Evolutionary conservation across 768 basidiomycete genomes (phyloP).

Genomic region (Postia placenta): DNA sequence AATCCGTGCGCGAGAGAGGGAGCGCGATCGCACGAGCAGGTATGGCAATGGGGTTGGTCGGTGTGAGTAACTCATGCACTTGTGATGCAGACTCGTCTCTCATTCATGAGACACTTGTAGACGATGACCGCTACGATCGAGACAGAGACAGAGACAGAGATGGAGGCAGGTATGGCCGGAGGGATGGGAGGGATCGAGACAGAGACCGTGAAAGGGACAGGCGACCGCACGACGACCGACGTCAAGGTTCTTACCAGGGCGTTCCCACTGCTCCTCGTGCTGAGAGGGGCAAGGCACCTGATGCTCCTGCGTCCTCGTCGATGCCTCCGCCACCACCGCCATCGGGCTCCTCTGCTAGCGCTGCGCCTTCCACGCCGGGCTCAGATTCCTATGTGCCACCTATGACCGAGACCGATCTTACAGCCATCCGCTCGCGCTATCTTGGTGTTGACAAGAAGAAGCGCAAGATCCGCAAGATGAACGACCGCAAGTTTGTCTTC

Average conservation of each 20-base stretch:
- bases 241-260: slow-evolving; percentile 45
- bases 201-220: slow-evolving; percentile 22
- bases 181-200: slow-evolving; percentile 24
- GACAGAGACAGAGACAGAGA: slow-evolving; percentile 30
- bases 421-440: slow-evolving; percentile 85
- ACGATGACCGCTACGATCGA: slow-evolving; percentile 32
- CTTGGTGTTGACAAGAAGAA: slow-evolving; percentile 94
- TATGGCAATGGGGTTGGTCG: slow-evolving; percentile 39
- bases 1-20: slow-evolving; percentile 44
- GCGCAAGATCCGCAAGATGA: slow-evolving; percentile 90
- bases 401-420: slow-evolving; percentile 77
- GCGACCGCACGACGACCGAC: slow-evolving; percentile 23
- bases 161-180: slow-evolving; percentile 38
- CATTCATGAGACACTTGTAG: slow-evolving; percentile 13
- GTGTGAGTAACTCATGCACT: slow-evolving; percentile 25
- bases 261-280: slow-evolving; percentile 85
- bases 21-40: slow-evolving; percentile 31
- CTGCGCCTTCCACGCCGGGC: slow-evolving; percentile 24
- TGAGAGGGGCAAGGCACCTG: slow-evolving; percentile 47
- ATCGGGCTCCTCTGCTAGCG: slow-evolving; percentile 11
- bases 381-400: slow-evolving; percentile 45
- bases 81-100: slow-evolving; percentile 6
- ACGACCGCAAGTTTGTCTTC: slow-evolving; percentile 97
- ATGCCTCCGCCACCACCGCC: slow-evolving; percentile 46
- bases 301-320: slow-evolving; percentile 19